Base-by-base conservation (phyloP, 768 basidiomycete species). In the Lactifluus echinatus region DNA sequence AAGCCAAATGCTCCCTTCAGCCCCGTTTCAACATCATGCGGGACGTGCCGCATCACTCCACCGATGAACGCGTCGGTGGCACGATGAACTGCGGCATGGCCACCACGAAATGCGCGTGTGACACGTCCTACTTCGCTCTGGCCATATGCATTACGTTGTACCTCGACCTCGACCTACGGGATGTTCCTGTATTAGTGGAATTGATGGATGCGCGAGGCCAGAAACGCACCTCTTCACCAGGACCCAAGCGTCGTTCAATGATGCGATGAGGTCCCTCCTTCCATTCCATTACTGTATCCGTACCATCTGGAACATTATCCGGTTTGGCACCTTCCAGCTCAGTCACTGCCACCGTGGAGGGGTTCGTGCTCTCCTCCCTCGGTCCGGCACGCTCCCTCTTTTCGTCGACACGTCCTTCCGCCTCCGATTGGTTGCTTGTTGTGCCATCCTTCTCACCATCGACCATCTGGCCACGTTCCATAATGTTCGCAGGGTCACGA, bases 211-310 rank as follows among this genome's bases (percentile, higher is more conserved):
- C n/a, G 14, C 57, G 47, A 17, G 3, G 8, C 7, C 10, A 37
- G 40, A 55, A 12, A 50, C 79, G n/a, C 55, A 89, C 87, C 73
- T 89, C 88, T 55, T 82, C 80, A 23, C 82, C 84, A 4, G 79
- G 79, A 1, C 79, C 79, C 4, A 63, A 66, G 10, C 78, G 76
- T 36, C 78, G 72, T 66, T 93, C 90, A 29, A 89, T 73, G 44
- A 93, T 68, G 31, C 74, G 74, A 66, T 85, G 79, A 29, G 78
- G 74, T 2, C 87, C 87, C 66, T 93, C 88, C 65, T 76, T 75
- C 83, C 87, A 92, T 64, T 88, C 84, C 24, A 74, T 62, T 3
- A 74, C 62, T 10, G 67, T 57, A 42, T 70, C 76, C 1, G 61
- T 68, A 17, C 79, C 78, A 58, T 82, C 78, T 2, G 79, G 77